Conservation (phyloP, 352 stramenopile genomes). For the Blastocystis sp. region DNA sequence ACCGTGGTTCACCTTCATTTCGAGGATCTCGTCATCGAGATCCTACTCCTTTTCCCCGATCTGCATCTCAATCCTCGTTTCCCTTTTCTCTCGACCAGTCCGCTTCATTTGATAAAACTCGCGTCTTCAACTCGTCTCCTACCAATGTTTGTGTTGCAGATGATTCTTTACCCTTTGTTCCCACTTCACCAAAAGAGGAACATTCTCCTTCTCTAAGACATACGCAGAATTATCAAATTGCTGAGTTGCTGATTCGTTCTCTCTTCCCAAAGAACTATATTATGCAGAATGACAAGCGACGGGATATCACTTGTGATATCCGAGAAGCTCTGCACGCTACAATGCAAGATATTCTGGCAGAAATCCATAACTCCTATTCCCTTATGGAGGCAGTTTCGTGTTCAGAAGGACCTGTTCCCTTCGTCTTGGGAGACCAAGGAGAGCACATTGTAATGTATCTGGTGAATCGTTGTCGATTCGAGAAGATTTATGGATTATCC, state of each 20-base stretch:
- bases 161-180: slow-evolving; percentile 20
- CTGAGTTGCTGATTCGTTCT: background rate
- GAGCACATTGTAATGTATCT: background rate
- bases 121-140: background rate
- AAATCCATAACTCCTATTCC: background rate
- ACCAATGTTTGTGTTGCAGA: slow-evolving; percentile 10
- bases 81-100: background rate
- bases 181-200: background rate
- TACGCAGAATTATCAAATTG: slow-evolving; percentile 7
- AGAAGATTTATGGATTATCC: slow-evolving; percentile 41
- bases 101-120: background rate
- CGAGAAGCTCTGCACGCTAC: background rate
- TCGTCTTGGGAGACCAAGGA: background rate
- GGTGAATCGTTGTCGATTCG: background rate
- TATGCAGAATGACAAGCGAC: slow-evolving; percentile 17
- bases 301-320: slow-evolving; percentile 1
- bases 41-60: background rate
- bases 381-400: background rate
- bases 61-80: background rate
- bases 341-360: slow-evolving; percentile 13
- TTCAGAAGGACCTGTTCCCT: background rate
- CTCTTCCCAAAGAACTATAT: slow-evolving; percentile 7
- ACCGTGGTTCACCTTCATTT: background rate
- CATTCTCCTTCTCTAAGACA: background rate
- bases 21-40: background rate